Evolutionary conservation across 352 stramenopile genomes (phyloP), one percentile per base, ranked within the genome.

Genomic region (Elongisporangium prolatum): DNA sequence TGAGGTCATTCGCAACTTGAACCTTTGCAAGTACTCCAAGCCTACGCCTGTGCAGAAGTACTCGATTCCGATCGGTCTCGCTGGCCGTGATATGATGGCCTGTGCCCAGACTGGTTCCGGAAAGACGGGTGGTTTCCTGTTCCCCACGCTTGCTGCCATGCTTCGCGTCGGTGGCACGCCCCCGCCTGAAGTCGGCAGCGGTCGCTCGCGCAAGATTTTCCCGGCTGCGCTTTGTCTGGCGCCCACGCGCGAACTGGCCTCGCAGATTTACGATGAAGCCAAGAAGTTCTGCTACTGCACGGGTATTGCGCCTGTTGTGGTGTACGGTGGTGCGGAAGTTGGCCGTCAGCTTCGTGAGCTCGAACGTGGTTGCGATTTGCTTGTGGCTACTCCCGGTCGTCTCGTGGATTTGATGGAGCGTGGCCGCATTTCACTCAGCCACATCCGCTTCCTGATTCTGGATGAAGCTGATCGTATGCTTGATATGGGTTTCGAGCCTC

Each of bases 1-100:
- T 7, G 91, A 97, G 61, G 84, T 99, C 7, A 89, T 89, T 25
- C 76, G 88, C 55, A 98, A 98, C 74, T 62, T 97, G 48, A 74
- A 95, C 49, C 75, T 97, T 17, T 97, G 88, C 77, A 89, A 96
- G 65, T 99, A 99, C 86, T 66, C 56, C 48, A 98, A 96, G 68
- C 97, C 98, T 21, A 99, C 98, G 28, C 98, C 98, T 5, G 97
- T 99, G 34, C 98, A 99, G 68, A 99, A 99, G 81, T 99, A 99
- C 82, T 98, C 91, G 56, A 98, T 99, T 57, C 97, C 97, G 47
- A 99, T 99, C 68, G 82, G 82, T 73, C 74, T 91, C 18, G 77
- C 76, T 3, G 95, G 93, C 55, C 90, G 96, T 55, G 98, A 99
- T 72, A 90, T 99, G 66, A 99, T 99, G 97, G 97, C 97, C 7